phyloP scores from a whole-genome alignment of 1,284 basidiomycete genomes.

The Fomitopsis betulina region DNA sequence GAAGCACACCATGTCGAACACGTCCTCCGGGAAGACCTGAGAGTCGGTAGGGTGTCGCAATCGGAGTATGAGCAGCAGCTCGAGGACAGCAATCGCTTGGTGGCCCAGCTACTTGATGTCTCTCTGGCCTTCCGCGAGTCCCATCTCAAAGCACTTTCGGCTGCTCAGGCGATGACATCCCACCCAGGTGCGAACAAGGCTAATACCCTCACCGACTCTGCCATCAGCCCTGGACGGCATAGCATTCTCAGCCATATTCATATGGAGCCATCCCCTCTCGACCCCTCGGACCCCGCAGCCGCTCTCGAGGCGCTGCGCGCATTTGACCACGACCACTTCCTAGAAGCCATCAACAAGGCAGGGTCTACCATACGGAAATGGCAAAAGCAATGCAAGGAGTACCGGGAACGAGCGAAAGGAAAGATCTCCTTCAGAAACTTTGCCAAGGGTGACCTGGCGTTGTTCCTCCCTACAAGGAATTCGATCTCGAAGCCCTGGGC shows the following conservation, averaged over 20 bases:
- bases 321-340: slow-evolving; percentile 81
- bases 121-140: slow-evolving; percentile 70
- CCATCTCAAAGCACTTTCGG: slow-evolving; percentile 62
- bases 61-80: slow-evolving; percentile 62
- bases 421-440: slow-evolving; percentile 96
- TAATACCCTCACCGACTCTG: slow-evolving; percentile 35
- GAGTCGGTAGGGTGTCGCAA: slow-evolving; percentile 54
- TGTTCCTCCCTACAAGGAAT: slow-evolving; percentile 95
- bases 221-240: slow-evolving; percentile 44
- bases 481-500: slow-evolving; percentile 92
- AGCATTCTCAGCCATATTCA: slow-evolving; percentile 41
- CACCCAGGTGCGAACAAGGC: slow-evolving; percentile 40
- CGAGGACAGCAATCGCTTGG: slow-evolving; percentile 54
- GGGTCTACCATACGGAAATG: slow-evolving; percentile 89
- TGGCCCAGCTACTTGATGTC: slow-evolving; percentile 72
- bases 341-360: slow-evolving; percentile 77
- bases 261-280: slow-evolving; percentile 68
- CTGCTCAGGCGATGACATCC: slow-evolving; percentile 55
- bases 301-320: slow-evolving; percentile 65
- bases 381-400: slow-evolving; percentile 94
- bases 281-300: slow-evolving; percentile 63
- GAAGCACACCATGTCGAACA: slow-evolving; percentile 59
- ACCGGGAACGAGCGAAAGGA: slow-evolving; percentile 86
- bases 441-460: slow-evolving; percentile 86
- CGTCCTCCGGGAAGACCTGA: slow-evolving; percentile 59